phyloP scores from a whole-genome alignment of 768 basidiomycete species.

The Lepiota subincarnata region DNA sequence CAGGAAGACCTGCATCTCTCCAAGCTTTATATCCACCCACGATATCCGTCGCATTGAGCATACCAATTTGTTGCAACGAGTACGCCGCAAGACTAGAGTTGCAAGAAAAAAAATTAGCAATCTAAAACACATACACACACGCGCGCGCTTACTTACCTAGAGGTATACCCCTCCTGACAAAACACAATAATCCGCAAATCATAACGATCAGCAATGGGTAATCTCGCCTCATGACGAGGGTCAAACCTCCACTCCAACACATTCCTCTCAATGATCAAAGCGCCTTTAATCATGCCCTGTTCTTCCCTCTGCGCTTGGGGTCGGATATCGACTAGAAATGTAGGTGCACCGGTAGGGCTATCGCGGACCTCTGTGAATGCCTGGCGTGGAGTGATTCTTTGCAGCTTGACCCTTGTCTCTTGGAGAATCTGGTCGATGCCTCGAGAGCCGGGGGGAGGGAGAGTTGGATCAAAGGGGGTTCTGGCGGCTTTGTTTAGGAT shows the following conservation, averaged over 20 bases:
- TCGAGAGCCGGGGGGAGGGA: constrained; percentile 61
- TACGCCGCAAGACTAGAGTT: constrained; percentile 61
- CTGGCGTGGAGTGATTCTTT: constrained; percentile 56
- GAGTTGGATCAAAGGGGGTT: constrained; percentile 54
- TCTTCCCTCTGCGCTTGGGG: constrained; percentile 53
- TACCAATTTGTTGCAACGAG: constrained; percentile 62
- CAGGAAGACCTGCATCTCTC: constrained; percentile 64
- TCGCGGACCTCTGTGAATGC: constrained; percentile 60
- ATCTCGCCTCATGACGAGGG: constrained; percentile 53
- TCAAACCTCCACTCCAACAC: constrained; percentile 80
- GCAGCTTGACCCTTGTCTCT: constrained; percentile 56
- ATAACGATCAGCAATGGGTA: constrained; percentile 69
- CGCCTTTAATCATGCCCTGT: constrained; percentile 59
- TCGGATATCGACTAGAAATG: constrained; percentile 76
- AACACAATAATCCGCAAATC: constrained; percentile 73
- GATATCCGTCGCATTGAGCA: constrained; percentile 74
- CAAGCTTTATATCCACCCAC: constrained; percentile 72
- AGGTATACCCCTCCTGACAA: constrained; percentile 70
- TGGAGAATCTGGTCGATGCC: constrained; percentile 55
- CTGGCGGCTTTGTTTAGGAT: constrained; percentile 61
- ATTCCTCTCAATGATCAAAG: constrained; percentile 73
- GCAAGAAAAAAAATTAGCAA: neutral
- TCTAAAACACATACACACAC: neutral
- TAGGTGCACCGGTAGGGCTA: constrained; percentile 50
- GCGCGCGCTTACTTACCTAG: constrained; percentile 31